These are phyloP conservation scores for Scorias spongiosa DNA, from an alignment of 2,329 filamentous ascomycete genomes.

Conservation along the genomic window DNA sequence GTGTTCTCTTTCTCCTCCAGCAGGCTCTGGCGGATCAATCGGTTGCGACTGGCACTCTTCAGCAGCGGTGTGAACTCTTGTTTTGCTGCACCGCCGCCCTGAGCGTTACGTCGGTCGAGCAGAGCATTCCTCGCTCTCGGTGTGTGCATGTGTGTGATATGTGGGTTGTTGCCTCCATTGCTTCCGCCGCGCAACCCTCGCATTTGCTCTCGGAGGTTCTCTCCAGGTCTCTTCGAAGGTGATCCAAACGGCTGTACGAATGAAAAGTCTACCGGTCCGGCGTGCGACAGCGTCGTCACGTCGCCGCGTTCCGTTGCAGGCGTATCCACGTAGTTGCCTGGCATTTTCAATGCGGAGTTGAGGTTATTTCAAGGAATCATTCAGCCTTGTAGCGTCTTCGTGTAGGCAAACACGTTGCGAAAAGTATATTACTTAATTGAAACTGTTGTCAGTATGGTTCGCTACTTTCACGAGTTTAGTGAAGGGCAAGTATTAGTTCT, in stretches of 20 bases:
- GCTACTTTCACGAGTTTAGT: too few relatives aligned
- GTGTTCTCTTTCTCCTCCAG: constrained; percentile 24
- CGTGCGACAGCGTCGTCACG: constrained; percentile 57
- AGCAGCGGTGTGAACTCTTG: constrained; percentile 90
- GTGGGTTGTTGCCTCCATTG: constrained; percentile 36
- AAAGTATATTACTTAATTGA: too few relatives aligned
- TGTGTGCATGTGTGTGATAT: constrained; percentile 30
- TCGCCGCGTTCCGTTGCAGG: constrained; percentile 75
- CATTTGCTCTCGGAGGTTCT: constrained; percentile 56
- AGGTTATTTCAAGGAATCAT: neutral
- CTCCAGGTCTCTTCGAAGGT: constrained; percentile 54
- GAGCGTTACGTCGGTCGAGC: constrained; percentile 46
- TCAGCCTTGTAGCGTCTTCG: neutral
- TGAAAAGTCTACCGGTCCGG: constrained; percentile 65
- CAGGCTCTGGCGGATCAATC: constrained; percentile 27
- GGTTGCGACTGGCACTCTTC: constrained; percentile 63
- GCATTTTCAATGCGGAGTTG: constrained; percentile 20
- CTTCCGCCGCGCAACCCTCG: constrained; percentile 44
- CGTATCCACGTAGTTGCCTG: constrained; percentile 52
- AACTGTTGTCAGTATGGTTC: too few relatives aligned
- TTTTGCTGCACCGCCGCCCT: constrained; percentile 26
- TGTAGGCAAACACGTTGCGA: neutral
- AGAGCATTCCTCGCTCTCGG: constrained; percentile 61
- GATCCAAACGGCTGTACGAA: constrained; percentile 78
- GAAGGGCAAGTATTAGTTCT: too few relatives aligned